phyloP scores from a whole-genome alignment of 768 basidiomycete species.

The Pisolithus tinctorius region DNA sequence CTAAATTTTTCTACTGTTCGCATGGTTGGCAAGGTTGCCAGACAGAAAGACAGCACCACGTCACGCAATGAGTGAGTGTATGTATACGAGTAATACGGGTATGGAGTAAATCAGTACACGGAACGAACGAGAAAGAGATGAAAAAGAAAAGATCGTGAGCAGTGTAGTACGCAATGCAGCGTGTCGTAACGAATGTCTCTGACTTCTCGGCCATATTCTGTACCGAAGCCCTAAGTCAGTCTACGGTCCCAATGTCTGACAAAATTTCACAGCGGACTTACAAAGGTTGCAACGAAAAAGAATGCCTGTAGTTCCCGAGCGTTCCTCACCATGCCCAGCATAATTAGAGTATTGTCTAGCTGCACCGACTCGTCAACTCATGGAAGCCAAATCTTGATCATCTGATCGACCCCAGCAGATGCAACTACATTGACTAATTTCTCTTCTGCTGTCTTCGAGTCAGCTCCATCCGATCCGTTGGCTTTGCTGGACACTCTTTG shows the following conservation, averaged over 20 bases:
- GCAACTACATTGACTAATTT: conserved; percentile 66
- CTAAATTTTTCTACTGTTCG: not conserved
- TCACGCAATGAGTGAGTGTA: conserved; percentile 2
- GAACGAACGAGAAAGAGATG: conserved; percentile 10
- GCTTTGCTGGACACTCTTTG: conserved; percentile 38
- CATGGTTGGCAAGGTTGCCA: not conserved
- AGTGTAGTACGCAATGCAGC: conserved; percentile 9
- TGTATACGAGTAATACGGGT: conserved; percentile 29
- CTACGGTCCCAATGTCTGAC: not conserved
- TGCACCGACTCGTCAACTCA: conserved; percentile 19
- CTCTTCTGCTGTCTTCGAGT: conserved; percentile 33
- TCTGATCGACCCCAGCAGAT: conserved; percentile 63
- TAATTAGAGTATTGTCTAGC: not conserved
- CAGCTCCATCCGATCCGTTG: conserved; percentile 31
- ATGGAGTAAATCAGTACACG: conserved; percentile 13
- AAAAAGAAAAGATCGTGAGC: conserved; percentile 26
- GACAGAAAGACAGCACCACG: too few species aligned
- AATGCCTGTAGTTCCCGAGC: conserved; percentile 6
- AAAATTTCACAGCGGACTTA: conserved; percentile 3
- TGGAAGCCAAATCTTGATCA: conserved; percentile 60
- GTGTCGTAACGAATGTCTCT: conserved; percentile 22
- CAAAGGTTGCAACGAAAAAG: conserved; percentile 11
- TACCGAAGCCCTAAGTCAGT: not conserved
- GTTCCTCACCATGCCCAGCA: conserved; percentile 2
- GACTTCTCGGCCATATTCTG: conserved; percentile 2